These are phyloP conservation scores for Suillus clintonianus DNA, from an alignment of 768 basidiomycete species.

Conservation along the genomic window DNA sequence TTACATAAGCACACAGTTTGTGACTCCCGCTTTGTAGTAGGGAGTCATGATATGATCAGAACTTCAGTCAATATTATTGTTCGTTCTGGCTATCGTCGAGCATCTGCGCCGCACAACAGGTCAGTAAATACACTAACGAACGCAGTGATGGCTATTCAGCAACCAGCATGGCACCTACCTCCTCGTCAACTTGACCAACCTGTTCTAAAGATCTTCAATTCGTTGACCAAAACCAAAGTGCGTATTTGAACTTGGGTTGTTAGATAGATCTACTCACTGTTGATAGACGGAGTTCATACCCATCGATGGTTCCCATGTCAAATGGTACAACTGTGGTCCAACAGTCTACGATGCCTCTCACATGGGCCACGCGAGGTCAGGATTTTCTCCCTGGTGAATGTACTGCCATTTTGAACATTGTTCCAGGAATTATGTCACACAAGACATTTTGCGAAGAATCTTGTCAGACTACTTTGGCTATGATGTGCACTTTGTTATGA, in stretches of 20 bases:
- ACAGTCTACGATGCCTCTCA: conserved; percentile 98
- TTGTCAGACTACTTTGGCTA: conserved; percentile 96
- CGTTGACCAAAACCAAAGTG: conserved; percentile 89
- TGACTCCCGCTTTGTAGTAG: conserved; percentile 1
- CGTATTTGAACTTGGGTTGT: conserved; percentile 21
- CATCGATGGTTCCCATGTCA: conserved; percentile 68
- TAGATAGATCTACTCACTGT: conserved; percentile 11
- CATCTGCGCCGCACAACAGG: conserved; percentile 5
- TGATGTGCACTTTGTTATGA: conserved; percentile 98
- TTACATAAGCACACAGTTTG: conserved; percentile 4
- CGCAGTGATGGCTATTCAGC: conserved; percentile 54
- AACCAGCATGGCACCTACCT: conserved; percentile 54
- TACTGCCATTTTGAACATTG: conserved; percentile 4
- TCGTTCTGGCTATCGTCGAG: conserved; percentile 11
- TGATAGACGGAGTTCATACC: conserved; percentile 77
- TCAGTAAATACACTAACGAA: conserved; percentile 3
- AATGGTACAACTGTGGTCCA: conserved; percentile 99
- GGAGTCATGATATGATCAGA: conserved; percentile 23
- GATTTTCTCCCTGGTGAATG: background rate
- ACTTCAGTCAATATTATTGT: conserved; percentile 14
- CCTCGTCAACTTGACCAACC: conserved; percentile 44
- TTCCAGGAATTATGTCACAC: conserved; percentile 91
- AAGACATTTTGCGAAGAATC: conserved; percentile 87
- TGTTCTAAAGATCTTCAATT: conserved; percentile 80
- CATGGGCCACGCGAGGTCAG: conserved; percentile 96